A percentile compares a stretch with the other conserved stretches of the same genome.
Evolutionary conservation across 805 yeast species (phyloP).

Genomic region (Ogataea saltuana): DNA sequence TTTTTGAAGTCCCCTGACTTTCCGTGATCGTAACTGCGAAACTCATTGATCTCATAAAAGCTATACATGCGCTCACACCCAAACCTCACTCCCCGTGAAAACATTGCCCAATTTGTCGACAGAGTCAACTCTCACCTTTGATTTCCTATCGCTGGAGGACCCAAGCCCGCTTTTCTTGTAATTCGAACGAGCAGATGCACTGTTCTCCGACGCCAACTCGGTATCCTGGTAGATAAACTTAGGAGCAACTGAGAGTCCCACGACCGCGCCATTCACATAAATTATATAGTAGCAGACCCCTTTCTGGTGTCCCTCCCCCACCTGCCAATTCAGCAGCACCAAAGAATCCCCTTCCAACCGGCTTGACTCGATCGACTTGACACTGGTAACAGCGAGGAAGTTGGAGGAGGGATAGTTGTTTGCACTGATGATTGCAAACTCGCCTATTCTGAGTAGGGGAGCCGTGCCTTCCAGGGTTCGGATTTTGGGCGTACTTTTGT

Average conservation of each 20-base stretch:
- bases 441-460: conserved; percentile 27
- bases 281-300: conserved; percentile 33
- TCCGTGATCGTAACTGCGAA: too few species aligned
- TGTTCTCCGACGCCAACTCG: too few species aligned
- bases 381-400: conserved; percentile 18
- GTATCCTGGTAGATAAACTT: conserved; percentile 13
- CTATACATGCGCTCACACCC: background rate
- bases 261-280: conserved; percentile 33
- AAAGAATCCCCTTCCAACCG: conserved; percentile 4
- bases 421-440: conserved; percentile 25
- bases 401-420: conserved; percentile 26
- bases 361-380: conserved; percentile 2
- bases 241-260: conserved; percentile 25
- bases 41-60: background rate
- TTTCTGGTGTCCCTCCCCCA: conserved; percentile 16
- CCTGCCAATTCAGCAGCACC: conserved; percentile 27
- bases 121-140: conserved; percentile 27
- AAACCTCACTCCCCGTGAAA: conserved; percentile 12
- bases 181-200: too few species aligned
- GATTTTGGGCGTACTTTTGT: background rate
- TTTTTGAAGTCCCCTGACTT: background rate
- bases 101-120: conserved; percentile 26
- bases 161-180: too few species aligned
- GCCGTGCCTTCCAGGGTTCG: conserved; percentile 1
- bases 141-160: background rate